Conservation (phyloP, 805 yeast species). For the Komagataella pastoris region DNA sequence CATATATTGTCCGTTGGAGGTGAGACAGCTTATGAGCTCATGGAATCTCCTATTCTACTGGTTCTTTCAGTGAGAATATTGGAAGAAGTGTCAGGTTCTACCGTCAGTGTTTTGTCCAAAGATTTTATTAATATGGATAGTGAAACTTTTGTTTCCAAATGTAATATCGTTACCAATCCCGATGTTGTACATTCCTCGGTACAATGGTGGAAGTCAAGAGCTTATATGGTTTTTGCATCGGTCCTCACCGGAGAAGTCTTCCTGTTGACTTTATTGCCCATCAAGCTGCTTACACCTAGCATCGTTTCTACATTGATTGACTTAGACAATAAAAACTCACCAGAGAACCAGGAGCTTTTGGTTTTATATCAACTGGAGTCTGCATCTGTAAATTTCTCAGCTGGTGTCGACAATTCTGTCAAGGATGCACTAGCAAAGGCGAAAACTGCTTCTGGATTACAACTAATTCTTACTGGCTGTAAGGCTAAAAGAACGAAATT, state of each 20-base stretch:
- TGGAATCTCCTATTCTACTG: constrained; percentile 33
- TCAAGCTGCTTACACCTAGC: constrained; percentile 22
- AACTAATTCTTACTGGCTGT: constrained; percentile 71
- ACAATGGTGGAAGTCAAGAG: constrained; percentile 70
- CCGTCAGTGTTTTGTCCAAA: constrained; percentile 14
- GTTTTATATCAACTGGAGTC: constrained; percentile 48
- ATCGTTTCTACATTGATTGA: constrained; percentile 20
- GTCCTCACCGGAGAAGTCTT: constrained; percentile 47
- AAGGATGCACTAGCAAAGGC: constrained; percentile 42
- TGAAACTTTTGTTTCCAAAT: constrained; percentile 9
- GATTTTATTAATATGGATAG: constrained; percentile 7
- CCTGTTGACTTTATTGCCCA: constrained; percentile 25
- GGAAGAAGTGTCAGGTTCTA: constrained; percentile 21
- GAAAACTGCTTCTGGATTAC: constrained; percentile 42
- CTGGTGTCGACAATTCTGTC: constrained; percentile 50
- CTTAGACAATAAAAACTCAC: constrained; percentile 17
- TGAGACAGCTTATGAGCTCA: constrained; percentile 53
- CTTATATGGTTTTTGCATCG: constrained; percentile 49
- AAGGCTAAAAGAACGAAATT: constrained; percentile 78
- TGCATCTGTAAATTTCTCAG: constrained; percentile 49
- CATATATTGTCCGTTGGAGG: constrained; percentile 26
- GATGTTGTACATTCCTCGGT: constrained; percentile 31
- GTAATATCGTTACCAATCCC: constrained; percentile 8
- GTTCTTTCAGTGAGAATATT: constrained; percentile 28
- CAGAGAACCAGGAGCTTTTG: constrained; percentile 20